Percentiles rank a stretch among this genome's conserved stretches.
Evolutionary conservation across 108 stramenopile genomes (phyloP).

Genomic region (Discostella pseudostelligera): DNA sequence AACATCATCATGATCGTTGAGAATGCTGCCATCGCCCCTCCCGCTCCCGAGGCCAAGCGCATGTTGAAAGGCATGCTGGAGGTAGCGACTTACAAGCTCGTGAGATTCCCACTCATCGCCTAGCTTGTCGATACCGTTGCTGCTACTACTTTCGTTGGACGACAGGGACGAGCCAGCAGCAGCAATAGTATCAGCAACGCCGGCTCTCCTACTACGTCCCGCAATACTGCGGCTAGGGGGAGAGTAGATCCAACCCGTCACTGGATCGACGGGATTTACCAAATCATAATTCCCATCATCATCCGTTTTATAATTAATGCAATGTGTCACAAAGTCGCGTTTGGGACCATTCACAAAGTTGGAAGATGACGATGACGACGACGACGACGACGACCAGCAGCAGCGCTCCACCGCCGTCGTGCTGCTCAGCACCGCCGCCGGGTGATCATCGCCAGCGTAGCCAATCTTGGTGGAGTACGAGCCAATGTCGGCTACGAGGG

Average conservation of each 20-base stretch:
- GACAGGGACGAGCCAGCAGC: conserved; percentile 32
- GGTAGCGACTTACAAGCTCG: conserved; percentile 36
- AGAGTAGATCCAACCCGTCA: conserved; percentile 56
- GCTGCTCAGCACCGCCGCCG: conserved; percentile 76
- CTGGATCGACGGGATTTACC: conserved; percentile 73
- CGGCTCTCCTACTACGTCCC: too few species aligned
- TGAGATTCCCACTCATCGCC: conserved; percentile 40
- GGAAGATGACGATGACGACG: conserved; percentile 24
- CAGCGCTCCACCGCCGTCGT: conserved; percentile 47
- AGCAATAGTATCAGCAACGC: too few species aligned
- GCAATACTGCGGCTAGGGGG: conserved; percentile 9
- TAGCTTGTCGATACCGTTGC: neutral
- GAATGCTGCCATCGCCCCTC: too few species aligned
- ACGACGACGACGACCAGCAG: neutral
- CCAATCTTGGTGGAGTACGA: conserved; percentile 90
- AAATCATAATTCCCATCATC: conserved; percentile 63
- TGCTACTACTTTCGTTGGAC: conserved; percentile 9
- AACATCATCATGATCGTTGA: neutral
- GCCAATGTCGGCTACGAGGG: conserved; percentile 90
- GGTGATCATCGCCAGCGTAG: conserved; percentile 93
- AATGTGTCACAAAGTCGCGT: conserved; percentile 59
- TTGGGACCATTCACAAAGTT: conserved; percentile 39
- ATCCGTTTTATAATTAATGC: conserved; percentile 25
- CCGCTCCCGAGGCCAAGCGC: conserved; percentile 15
- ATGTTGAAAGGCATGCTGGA: conserved; percentile 30